Evolutionary conservation across 2,329 filamentous ascomycete species (phyloP).

Genomic region (Colletotrichum costaricense): DNA sequence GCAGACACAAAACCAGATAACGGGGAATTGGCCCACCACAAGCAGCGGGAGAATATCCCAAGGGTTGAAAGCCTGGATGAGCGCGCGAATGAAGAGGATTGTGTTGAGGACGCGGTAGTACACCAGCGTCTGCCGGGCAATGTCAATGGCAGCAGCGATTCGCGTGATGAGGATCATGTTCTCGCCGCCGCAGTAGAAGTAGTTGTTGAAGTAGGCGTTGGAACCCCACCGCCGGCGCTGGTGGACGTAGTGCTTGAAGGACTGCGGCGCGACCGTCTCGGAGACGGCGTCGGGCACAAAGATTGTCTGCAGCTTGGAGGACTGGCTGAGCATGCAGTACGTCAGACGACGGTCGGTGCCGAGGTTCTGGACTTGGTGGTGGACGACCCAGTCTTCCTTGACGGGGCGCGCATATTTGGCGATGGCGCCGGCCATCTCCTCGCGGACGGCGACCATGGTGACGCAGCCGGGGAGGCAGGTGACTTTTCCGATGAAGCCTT

Average conservation of each 20-base stretch:
- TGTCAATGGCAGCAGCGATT: constrained; percentile 44
- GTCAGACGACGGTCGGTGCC: constrained; percentile 9
- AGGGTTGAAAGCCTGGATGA: background rate
- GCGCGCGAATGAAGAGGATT: constrained; percentile 40
- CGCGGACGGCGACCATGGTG: constrained; percentile 7
- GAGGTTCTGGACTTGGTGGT: constrained; percentile 10
- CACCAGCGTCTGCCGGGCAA: constrained; percentile 45
- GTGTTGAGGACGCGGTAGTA: constrained; percentile 49
- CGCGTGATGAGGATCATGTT: constrained; percentile 52
- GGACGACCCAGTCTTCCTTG: background rate
- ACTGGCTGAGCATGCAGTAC: constrained; percentile 18
- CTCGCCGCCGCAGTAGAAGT: constrained; percentile 45
- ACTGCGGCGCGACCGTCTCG: constrained; percentile 48
- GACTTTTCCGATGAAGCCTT: constrained; percentile 8
- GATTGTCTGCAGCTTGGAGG: constrained; percentile 38
- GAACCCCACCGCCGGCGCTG: constrained; percentile 48
- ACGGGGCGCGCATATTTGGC: constrained; percentile 5
- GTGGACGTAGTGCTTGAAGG: constrained; percentile 46
- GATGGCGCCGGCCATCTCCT: constrained; percentile 9
- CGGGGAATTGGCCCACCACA: constrained; percentile 7
- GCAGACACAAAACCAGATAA: constrained; percentile 4
- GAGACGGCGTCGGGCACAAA: constrained; percentile 47
- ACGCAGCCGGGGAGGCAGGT: constrained; percentile 7
- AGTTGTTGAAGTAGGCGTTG: constrained; percentile 51
- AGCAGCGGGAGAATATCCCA: background rate